These are phyloP conservation scores for Ganoderma lucidum DNA, from an alignment of 1,284 basidiomycete species.

Conservation along the genomic window DNA sequence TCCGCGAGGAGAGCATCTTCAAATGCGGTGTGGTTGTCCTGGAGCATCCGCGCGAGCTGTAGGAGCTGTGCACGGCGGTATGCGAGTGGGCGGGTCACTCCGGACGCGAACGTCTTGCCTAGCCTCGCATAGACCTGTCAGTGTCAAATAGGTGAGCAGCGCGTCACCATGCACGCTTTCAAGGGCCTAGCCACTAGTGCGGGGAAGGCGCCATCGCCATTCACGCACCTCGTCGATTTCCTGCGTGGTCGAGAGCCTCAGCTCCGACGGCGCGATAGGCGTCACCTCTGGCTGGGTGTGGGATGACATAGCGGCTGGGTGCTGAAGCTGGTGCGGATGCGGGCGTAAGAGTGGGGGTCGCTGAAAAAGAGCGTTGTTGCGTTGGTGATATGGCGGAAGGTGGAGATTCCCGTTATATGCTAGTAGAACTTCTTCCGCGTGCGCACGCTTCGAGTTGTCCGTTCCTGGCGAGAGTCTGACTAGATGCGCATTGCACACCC, in stretches of 20 bases:
- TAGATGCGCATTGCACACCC: neutral
- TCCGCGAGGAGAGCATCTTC: conserved; percentile 59
- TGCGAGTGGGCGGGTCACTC: conserved; percentile 57
- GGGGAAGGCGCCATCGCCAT: too few relatives aligned
- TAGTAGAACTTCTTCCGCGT: neutral
- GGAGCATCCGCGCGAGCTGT: conserved; percentile 66
- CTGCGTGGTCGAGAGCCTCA: conserved; percentile 9
- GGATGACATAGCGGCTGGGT: conserved; percentile 9
- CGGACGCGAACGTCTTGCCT: conserved; percentile 56
- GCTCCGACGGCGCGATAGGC: conserved; percentile 11
- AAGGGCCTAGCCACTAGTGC: neutral
- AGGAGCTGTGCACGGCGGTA: conserved; percentile 71
- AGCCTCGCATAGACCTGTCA: conserved; percentile 55
- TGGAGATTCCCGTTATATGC: neutral
- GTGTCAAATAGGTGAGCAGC: conserved; percentile 32
- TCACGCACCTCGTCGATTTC: conserved; percentile 1
- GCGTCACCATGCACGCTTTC: neutral
- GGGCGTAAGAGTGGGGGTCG: neutral
- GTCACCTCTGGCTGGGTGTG: conserved; percentile 7
- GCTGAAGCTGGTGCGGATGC: neutral
- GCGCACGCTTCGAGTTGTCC: neutral
- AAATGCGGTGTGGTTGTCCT: conserved; percentile 63
- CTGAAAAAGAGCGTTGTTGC: neutral
- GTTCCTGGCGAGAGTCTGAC: neutral
- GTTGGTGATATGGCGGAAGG: neutral